Conservation (phyloP, 495 filamentous ascomycete species). For the Tuber umbilicatum region DNA sequence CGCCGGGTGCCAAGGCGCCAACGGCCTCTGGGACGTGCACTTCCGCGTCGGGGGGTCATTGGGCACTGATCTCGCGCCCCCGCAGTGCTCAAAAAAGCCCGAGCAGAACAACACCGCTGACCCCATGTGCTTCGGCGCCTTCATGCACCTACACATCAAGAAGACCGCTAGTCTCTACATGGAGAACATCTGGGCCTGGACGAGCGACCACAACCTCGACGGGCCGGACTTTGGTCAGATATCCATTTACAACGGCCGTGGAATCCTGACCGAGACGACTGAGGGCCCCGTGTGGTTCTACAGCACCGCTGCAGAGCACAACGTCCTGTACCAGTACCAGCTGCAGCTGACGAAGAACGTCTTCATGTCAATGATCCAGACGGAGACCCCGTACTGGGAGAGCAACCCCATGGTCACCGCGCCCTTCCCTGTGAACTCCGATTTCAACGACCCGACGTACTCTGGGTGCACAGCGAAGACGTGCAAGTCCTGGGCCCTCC, state of each 20-base stretch:
- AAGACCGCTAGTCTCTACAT: conserved; percentile 64
- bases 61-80: conserved; percentile 71
- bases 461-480: conserved; percentile 52
- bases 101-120: conserved; percentile 49
- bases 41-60: conserved; percentile 76
- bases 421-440: conserved; percentile 58
- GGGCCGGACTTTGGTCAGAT: conserved; percentile 69
- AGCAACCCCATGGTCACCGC: conserved; percentile 68
- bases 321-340: conserved; percentile 84
- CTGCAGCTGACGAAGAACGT: conserved; percentile 70
- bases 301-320: conserved; percentile 81
- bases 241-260: conserved; percentile 86
- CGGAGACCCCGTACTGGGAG: conserved; percentile 90
- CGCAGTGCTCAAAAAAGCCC: conserved; percentile 68
- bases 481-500: conserved; percentile 85
- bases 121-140: conserved; percentile 62
- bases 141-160: conserved; percentile 77
- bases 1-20: conserved; percentile 57
- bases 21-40: conserved; percentile 88
- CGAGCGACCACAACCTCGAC: conserved; percentile 88
- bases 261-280: conserved; percentile 64
- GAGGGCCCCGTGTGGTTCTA: conserved; percentile 58
- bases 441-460: conserved; percentile 73
- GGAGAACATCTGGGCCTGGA: conserved; percentile 95
- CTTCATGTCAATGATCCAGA: conserved; percentile 80